Conservation (phyloP, 768 basidiomycete genomes). For the Serpula lacrymans region DNA sequence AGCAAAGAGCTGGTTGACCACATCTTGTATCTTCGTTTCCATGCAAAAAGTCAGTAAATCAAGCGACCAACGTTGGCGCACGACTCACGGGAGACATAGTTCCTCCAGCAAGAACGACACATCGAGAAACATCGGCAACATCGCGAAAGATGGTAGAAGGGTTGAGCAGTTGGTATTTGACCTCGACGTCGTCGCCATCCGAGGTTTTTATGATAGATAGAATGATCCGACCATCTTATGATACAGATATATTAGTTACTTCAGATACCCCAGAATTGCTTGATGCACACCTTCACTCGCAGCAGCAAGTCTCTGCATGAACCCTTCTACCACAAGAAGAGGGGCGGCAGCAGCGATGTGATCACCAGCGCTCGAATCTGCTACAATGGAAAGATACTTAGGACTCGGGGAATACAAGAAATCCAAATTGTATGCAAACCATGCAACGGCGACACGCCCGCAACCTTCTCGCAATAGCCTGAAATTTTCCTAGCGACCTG, state of each 20-base stretch:
- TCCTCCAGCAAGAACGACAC: constrained; percentile 91
- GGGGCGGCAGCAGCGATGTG: constrained; percentile 51
- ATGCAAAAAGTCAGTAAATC: constrained; percentile 1
- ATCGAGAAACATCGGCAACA: constrained; percentile 75
- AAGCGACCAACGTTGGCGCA: constrained; percentile 4
- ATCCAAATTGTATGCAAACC: neutral
- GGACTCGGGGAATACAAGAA: neutral
- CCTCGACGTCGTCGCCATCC: constrained; percentile 47
- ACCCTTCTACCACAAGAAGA: constrained; percentile 75
- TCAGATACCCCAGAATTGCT: neutral
- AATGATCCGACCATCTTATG: constrained; percentile 73
- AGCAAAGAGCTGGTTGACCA: constrained; percentile 76
- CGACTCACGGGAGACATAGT: constrained; percentile 93
- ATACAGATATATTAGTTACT: neutral
- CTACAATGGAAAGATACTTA: constrained; percentile 1
- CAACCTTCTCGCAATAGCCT: constrained; percentile 71
- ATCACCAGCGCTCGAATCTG: constrained; percentile 9
- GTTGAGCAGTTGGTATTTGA: constrained; percentile 92
- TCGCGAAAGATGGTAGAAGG: constrained; percentile 84
- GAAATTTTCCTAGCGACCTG: constrained; percentile 78
- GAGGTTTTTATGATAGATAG: constrained; percentile 43
- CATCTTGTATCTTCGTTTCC: constrained; percentile 96
- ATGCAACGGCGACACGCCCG: no score
- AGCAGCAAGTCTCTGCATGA: constrained; percentile 73
- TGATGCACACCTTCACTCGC: constrained; percentile 60